phyloP scores from a whole-genome alignment of 495 filamentous ascomycete species.

The Penicillium verhagenii region DNA sequence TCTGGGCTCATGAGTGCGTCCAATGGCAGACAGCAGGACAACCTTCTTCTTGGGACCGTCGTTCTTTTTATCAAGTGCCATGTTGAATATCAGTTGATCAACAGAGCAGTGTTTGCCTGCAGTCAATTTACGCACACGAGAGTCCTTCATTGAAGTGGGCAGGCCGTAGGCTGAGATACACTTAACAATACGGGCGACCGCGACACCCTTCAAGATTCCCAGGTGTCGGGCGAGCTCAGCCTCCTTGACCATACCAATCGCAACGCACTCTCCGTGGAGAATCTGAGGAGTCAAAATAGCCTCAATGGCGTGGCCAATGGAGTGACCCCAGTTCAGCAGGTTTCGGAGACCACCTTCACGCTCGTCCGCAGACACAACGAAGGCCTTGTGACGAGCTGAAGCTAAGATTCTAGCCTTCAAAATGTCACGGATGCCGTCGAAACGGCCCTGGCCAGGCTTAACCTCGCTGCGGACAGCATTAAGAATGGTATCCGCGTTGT shows the following conservation, averaged over 20 bases:
- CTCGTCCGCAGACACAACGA: slow-evolving; percentile 91
- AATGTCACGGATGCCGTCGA: slow-evolving; percentile 68
- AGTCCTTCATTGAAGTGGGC: slow-evolving; percentile 81
- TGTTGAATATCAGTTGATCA: slow-evolving; percentile 81
- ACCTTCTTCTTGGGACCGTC: slow-evolving; percentile 94
- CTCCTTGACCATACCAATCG: slow-evolving; percentile 98
- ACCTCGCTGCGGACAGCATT: slow-evolving; percentile 62
- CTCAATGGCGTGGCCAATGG: slow-evolving; percentile 95
- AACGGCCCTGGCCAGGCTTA: slow-evolving; percentile 52
- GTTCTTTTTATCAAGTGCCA: slow-evolving; percentile 99
- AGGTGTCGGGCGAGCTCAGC: slow-evolving; percentile 89
- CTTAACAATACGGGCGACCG: slow-evolving; percentile 85
- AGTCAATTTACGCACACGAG: slow-evolving; percentile 79
- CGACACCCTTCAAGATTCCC: slow-evolving; percentile 80
- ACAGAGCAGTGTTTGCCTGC: slow-evolving; percentile 90
- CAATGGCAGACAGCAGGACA: slow-evolving; percentile 90
- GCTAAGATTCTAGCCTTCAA: slow-evolving; percentile 86
- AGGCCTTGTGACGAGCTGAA: slow-evolving; percentile 85
- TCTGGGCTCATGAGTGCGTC: slow-evolving; percentile 78
- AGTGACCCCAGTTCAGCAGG: slow-evolving; percentile 96
- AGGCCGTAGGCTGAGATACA: slow-evolving; percentile 92
- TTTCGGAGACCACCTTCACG: slow-evolving; percentile 92
- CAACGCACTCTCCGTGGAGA: slow-evolving; percentile 91
- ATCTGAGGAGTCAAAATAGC: slow-evolving; percentile 94
- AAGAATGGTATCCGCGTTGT: slow-evolving; percentile 73